Evolutionary conservation across 805 yeast genomes (phyloP), one percentile per base, ranked within the genome.

Genomic region (Wickerhamiella qilinensis): DNA sequence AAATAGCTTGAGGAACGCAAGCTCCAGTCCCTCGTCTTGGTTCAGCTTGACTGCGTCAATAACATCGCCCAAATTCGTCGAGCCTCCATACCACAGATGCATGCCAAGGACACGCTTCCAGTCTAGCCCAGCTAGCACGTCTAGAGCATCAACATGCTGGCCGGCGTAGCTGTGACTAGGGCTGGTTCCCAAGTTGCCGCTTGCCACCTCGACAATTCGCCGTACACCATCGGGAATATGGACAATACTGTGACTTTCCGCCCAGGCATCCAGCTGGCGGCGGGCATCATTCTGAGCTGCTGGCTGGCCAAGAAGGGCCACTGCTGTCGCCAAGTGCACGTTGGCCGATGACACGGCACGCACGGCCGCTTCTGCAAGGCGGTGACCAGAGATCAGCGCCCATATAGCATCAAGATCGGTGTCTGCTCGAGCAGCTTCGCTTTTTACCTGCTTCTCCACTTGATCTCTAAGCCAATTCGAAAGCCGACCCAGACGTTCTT

Each of bases 181-280:
- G 18, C 54, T 39, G 15, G 67, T 57, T 3, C 61, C 57, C 3
- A 57, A 52, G 28, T 59, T 52, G 8, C 64, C 58, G 18, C 79
- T 62, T 15, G 86, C 60, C 3, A 86, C 56, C 43, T 72, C 71
- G 55, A 77, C 80, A 1, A 83, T 64, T 46, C 75, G 72, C 14
- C 71, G 52, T 17, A 82, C 56, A 2, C 68, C 58, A 1, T 38
- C 40, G 1, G 93, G 85, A 39, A 77, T 73, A 35, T 55, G 57
- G 21, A 51, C 53, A 22, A 62, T 39, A 3, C 60, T 58, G 3
- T 64, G 62, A 4, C 59, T 58, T 3, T 63, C 60, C 22, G 55
- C 54, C 96, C 96, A 86, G 29, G 68, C 71, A 2, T 61, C 57
- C 19, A 88, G 56, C 56, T 85, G 95, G 25, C 56, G 55, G 5